phyloP scores from a whole-genome alignment of 2,329 filamentous ascomycete genomes.

The Tolypocladium ophioglossoides region DNA sequence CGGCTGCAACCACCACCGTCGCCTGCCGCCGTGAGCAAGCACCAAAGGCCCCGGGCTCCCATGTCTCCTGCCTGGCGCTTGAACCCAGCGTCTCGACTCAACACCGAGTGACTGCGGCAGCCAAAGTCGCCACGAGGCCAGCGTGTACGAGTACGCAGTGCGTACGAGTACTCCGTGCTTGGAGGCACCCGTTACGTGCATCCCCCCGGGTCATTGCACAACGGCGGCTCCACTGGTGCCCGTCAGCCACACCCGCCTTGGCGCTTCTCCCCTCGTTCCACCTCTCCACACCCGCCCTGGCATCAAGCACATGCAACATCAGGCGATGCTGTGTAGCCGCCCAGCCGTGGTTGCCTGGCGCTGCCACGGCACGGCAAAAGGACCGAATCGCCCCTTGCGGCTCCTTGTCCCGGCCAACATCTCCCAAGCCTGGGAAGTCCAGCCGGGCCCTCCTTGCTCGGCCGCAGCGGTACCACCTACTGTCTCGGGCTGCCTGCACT shows the following conservation, averaged over 20 bases:
- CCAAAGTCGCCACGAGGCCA: background rate
- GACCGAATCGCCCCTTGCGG: conserved; percentile 3
- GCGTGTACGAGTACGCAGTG: too few relatives aligned
- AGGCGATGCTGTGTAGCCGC: background rate
- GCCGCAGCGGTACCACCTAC: too few relatives aligned
- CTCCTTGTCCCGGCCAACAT: background rate
- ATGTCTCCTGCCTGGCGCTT: too few relatives aligned
- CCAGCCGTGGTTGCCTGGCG: background rate
- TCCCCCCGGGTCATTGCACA: background rate
- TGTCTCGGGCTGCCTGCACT: background rate
- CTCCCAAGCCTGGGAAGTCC: background rate
- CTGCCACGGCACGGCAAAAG: conserved; percentile 19
- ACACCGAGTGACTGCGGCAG: too few relatives aligned
- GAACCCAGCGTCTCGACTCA: too few relatives aligned
- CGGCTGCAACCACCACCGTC: too few relatives aligned
- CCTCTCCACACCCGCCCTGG: background rate
- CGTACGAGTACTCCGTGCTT: too few relatives aligned
- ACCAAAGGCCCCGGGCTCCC: too few relatives aligned
- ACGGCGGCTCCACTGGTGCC: background rate
- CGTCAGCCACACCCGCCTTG: background rate
- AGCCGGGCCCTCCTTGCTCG: background rate
- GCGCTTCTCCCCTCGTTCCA: background rate
- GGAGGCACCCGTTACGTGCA: background rate
- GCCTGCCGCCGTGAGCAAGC: too few relatives aligned
- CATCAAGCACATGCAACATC: background rate